Base-by-base conservation (phyloP, 2,329 filamentous ascomycete species). In the Exophiala aquamarina region DNA sequence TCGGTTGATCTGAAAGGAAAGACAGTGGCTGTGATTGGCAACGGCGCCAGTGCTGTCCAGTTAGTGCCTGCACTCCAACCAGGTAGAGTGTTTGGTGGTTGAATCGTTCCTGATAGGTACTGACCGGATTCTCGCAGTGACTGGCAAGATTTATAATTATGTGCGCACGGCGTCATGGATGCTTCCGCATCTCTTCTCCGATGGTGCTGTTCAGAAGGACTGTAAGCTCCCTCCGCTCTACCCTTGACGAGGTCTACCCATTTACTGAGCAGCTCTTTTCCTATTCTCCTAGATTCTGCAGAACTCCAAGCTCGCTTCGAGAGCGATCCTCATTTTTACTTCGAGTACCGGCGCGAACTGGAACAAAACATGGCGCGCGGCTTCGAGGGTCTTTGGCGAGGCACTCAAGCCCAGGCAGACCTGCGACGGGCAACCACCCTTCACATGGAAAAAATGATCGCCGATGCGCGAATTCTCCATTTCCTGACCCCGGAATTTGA, bases 1-100 rank as follows among this genome's bases (percentile, higher is more conserved):
- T 60, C 62, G 0, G 78, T 68, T 63, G 81, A 71, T 63, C 71
- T 82, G 53, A 69, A 63, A 2, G 68, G 60, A 2, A 73, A 72
- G 43, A 57, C 60, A 15, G 69, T 84, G 1, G 81, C 79, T 0
- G 72, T 83, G 3, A 82, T 84, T 35, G 81, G 81, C n/a, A 83
- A 82, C 42, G 80, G 81, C 2, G 78, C 80, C 4, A 79, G 75
- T 6, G 81, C 79, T 1, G 74, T 83, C 19, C 81, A 84, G 28
- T 14, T 59, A 3, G 43, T 59, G 5, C 52, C 54, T 7, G 31
- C 50, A 4, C 42, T 57, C 13, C 38, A 49, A 26, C 23, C 23
- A 10, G 49, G 49, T 21, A 41, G 37, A 0, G 56, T 53, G 3
- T 56, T 55, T 10, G 36, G 23, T 26, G n/a, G n/a, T n/a, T n/a